Evolutionary conservation across 495 filamentous ascomycete species (phyloP).

Genomic region (Copromyces sp.): DNA sequence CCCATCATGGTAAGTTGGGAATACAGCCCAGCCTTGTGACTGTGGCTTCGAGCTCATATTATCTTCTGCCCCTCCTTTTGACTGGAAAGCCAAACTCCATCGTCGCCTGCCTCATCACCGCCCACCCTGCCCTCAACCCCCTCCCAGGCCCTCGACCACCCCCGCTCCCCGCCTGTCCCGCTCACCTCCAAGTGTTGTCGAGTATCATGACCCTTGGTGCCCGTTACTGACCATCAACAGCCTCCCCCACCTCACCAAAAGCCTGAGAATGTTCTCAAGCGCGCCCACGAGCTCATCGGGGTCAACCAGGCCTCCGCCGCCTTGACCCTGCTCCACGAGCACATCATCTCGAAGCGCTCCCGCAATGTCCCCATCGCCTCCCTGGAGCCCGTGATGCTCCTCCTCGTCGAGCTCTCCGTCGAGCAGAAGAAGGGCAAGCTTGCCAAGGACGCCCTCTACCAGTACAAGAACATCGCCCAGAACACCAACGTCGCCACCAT

Average conservation of each 20-base stretch:
- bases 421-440: conserved; percentile 95
- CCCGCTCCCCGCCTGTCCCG: background rate
- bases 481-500: conserved; percentile 98
- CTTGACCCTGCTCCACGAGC: conserved; percentile 91
- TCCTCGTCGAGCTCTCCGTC: conserved; percentile 92
- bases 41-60: background rate
- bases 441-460: conserved; percentile 96
- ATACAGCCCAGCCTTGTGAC: background rate
- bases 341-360: conserved; percentile 95
- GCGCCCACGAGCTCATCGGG: conserved; percentile 95
- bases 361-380: conserved; percentile 95
- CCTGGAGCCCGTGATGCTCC: conserved; percentile 95
- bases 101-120: conserved; percentile 4
- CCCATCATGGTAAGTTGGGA: conserved; percentile 31
- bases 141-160: background rate
- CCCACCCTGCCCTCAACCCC: background rate
- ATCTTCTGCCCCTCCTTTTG: conserved; percentile 1
- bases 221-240: conserved; percentile 37
- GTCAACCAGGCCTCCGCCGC: conserved; percentile 89
- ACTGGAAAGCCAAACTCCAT: conserved; percentile 1
- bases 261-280: conserved; percentile 98
- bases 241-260: conserved; percentile 92
- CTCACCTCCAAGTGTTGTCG: conserved; percentile 11
- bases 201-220: background rate
- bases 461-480: conserved; percentile 99